Evolutionary conservation across 768 basidiomycete genomes (phyloP).

Genomic region (Termitomyces sp.): DNA sequence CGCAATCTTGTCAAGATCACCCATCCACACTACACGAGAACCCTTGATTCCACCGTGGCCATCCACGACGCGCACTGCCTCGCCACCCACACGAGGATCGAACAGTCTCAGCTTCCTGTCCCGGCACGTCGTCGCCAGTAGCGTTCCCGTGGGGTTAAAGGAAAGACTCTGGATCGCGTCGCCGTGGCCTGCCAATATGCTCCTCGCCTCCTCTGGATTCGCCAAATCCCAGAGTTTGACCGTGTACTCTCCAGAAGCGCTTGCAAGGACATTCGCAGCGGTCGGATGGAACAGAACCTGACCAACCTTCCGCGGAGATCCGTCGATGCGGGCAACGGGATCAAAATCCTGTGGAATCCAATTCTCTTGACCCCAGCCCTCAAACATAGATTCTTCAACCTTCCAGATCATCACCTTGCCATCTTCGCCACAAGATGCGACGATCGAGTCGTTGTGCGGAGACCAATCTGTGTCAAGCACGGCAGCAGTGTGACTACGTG

Average conservation of each 20-base stretch:
- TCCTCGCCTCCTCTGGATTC: slow-evolving; percentile 56
- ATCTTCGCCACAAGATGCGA: slow-evolving; percentile 92
- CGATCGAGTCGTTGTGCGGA: slow-evolving; percentile 85
- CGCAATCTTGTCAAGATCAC: slow-evolving; percentile 79
- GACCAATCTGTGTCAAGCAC: slow-evolving; percentile 97
- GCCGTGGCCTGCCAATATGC: slow-evolving; percentile 65
- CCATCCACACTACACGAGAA: slow-evolving; percentile 85
- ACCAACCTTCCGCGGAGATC: slow-evolving; percentile 82
- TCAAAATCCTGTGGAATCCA: slow-evolving; percentile 84
- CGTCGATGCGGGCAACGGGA: slow-evolving; percentile 77
- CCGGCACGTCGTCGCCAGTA: slow-evolving; percentile 85
- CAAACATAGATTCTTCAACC: slow-evolving; percentile 60
- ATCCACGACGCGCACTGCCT: slow-evolving; percentile 78
- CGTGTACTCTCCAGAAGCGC: slow-evolving; percentile 74
- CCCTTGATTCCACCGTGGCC: slow-evolving; percentile 94
- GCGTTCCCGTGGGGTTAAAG: slow-evolving; percentile 75
- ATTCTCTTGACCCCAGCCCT: slow-evolving; percentile 78
- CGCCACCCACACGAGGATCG: slow-evolving; percentile 78
- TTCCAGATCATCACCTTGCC: slow-evolving; percentile 93
- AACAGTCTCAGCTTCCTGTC: slow-evolving; percentile 92
- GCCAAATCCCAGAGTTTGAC: slow-evolving; percentile 92
- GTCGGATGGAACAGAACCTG: slow-evolving; percentile 94
- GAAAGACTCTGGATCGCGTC: slow-evolving; percentile 85
- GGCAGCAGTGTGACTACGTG: slow-evolving; percentile 76
- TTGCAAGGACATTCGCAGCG: slow-evolving; percentile 80